Percentiles rank a stretch among this genome's conserved stretches.
These are phyloP conservation scores for Paraglomus brasilianum DNA, from an alignment of 192 early-diverging fungal species.

Conservation along the genomic window DNA sequence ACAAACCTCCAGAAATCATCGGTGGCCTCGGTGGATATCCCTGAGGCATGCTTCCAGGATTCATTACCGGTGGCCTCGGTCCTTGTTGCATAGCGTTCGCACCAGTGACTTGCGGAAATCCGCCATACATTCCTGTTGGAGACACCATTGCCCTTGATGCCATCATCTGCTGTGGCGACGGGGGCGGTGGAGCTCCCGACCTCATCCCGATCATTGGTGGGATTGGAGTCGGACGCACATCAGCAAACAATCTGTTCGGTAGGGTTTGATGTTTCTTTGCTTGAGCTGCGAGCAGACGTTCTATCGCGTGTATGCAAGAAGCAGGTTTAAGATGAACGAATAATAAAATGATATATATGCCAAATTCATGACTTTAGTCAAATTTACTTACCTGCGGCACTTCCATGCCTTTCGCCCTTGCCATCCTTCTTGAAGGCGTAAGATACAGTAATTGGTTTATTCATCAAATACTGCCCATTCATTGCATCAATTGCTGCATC, in stretches of 20 bases:
- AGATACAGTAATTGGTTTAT: slow-evolving; percentile 84
- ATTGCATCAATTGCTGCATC: slow-evolving; percentile 98
- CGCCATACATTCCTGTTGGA: slow-evolving; percentile 13
- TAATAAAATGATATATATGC: not conserved
- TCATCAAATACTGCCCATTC: slow-evolving; percentile 96
- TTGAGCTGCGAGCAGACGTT: slow-evolving; percentile 89
- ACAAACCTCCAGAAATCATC: too few species aligned
- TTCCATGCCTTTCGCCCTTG: slow-evolving; percentile 95
- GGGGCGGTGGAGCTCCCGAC: not conserved
- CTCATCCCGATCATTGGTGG: slow-evolving; percentile 14
- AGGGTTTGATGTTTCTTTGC: slow-evolving; percentile 76
- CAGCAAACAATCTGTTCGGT: slow-evolving; percentile 74
- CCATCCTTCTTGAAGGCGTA: slow-evolving; percentile 99
- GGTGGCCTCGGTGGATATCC: too few species aligned
- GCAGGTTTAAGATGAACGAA: not conserved
- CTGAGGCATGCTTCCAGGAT: not conserved
- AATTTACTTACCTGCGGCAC: slow-evolving; percentile 67
- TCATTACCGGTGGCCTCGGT: slow-evolving; percentile 18
- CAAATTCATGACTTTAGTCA: not conserved
- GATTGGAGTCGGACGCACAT: slow-evolving; percentile 35
- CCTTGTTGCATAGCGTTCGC: not conserved
- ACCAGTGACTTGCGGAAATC: not conserved
- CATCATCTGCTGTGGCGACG: not conserved
- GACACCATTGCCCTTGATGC: not conserved
- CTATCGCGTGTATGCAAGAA: slow-evolving; percentile 40